Conservation (phyloP, 495 filamentous ascomycete genomes). For the Penicillium flavigenum region DNA sequence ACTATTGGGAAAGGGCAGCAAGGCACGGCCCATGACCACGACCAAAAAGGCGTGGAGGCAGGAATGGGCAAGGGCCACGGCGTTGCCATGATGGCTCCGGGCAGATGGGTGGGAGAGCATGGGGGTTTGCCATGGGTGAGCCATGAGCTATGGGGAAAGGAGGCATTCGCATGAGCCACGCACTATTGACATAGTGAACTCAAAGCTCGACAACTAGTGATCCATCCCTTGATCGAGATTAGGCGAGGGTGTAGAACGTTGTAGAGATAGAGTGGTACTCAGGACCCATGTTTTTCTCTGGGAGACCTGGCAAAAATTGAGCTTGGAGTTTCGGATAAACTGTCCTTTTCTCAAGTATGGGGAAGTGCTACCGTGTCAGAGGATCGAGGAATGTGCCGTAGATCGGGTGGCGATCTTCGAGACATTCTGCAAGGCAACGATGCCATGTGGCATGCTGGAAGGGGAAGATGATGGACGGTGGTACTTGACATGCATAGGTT, state of each 20-base stretch:
- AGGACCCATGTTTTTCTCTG: not conserved
- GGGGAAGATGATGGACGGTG: conserved; percentile 10
- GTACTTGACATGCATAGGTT: conserved; percentile 10
- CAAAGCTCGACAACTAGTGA: conserved; percentile 5
- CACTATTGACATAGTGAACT: conserved; percentile 22
- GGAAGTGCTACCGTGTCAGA: conserved; percentile 33
- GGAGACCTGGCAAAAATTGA: not conserved
- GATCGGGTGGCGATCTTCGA: conserved; percentile 23
- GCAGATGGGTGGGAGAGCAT: conserved; percentile 4
- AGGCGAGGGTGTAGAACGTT: conserved; percentile 7
- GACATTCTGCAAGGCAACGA: conserved; percentile 34
- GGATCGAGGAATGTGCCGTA: conserved; percentile 22
- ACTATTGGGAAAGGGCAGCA: conserved; percentile 23
- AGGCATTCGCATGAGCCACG: not conserved
- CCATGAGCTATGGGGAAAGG: not conserved
- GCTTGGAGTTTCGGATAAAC: conserved; percentile 8
- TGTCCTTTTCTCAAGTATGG: conserved; percentile 17
- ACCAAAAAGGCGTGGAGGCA: conserved; percentile 4
- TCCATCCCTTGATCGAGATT: conserved; percentile 19
- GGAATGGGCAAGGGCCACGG: conserved; percentile 12
- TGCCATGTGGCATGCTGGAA: conserved; percentile 25
- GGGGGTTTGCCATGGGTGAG: conserved; percentile 6
- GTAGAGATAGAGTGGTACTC: conserved; percentile 18
- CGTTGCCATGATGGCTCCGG: conserved; percentile 1
- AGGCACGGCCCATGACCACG: conserved; percentile 18